Conservation (phyloP, 2,329 filamentous ascomycete genomes). For the Colletotrichum sp. region DNA sequence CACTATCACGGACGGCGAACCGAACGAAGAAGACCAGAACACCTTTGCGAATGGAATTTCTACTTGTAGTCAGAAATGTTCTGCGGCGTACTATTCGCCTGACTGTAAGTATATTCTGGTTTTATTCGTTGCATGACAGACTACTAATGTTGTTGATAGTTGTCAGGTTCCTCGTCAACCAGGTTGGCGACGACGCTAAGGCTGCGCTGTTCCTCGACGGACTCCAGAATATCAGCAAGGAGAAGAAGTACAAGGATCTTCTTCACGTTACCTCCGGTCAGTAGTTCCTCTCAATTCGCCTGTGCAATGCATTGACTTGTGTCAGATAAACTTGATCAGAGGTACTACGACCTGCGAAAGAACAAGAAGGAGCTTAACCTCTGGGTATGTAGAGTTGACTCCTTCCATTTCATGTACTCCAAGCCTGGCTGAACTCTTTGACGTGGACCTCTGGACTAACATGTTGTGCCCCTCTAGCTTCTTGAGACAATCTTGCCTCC, state of each 20-base stretch:
- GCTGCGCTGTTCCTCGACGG: background rate
- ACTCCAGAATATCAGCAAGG: background rate
- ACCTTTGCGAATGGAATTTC: background rate
- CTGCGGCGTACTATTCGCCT: background rate
- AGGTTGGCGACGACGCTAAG: background rate
- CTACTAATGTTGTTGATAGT: background rate
- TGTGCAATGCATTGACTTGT: background rate
- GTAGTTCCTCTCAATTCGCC: accelerated
- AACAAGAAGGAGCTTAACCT: background rate
- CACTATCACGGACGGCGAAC: background rate
- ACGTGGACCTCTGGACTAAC: background rate
- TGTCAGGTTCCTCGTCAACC: background rate
- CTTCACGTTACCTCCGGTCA: background rate
- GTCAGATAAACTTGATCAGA: background rate
- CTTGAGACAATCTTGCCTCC: background rate
- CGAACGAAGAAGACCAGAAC: background rate
- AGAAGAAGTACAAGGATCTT: background rate
- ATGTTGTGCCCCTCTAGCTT: accelerated
- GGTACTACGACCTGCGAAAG: background rate
- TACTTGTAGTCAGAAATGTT: background rate
- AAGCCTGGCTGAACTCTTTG: accelerated
- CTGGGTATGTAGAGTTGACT: background rate
- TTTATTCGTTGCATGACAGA: background rate
- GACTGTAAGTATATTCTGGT: background rate
- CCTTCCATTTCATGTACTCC: accelerated